Evolutionary conservation across 768 basidiomycete genomes (phyloP), one percentile per base, ranked within the genome.

Genomic region (Pisolithus tinctorius): DNA sequence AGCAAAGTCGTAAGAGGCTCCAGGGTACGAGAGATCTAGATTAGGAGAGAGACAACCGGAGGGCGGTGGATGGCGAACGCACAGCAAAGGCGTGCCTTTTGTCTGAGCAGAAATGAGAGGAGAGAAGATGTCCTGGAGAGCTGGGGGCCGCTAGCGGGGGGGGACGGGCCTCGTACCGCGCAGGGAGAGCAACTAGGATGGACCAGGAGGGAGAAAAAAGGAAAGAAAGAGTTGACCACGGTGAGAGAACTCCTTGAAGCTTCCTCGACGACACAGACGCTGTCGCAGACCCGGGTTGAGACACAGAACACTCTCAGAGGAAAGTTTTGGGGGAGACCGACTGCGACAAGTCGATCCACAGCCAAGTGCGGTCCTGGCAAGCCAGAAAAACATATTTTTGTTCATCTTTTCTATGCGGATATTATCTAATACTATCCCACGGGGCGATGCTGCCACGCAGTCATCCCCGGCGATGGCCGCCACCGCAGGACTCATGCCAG

Each of bases 51-150:
- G 54, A 58, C 58, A 63, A 57, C 51, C 59, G 53, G 60, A 62
- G 62, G 57, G 59, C 55, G 51, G 57, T 57, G 58, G 60, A 64
- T 79, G 88, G 86, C 86, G 74, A 76, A 91, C 88, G 88, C 88
- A 77, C 88, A 89, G 76, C 84, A 77, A 90, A 91, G 88, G 88
- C 88, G 88, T 78, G 86, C 86, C 86, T 89, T 89, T 90, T 89
- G 64, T 60, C 66, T 63, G 57, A 59, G 63, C 46, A 58, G 62
- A 58, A 62, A 63, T 59, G 61, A 64, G 60, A 59, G 55, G 47
- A 53, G 31, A 51, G 48, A 25, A 47, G 36, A 48, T 37, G 60
- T 60, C 60, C 55, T 63, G 57, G 52, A 47, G 49, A 62, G 57
- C 44, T 50, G 27, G 40, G 6, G 40, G 52, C 26, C 46, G 42